Conservation (phyloP, 2,329 filamentous ascomycete genomes). For the Aspergillus hiratsukae region DNA sequence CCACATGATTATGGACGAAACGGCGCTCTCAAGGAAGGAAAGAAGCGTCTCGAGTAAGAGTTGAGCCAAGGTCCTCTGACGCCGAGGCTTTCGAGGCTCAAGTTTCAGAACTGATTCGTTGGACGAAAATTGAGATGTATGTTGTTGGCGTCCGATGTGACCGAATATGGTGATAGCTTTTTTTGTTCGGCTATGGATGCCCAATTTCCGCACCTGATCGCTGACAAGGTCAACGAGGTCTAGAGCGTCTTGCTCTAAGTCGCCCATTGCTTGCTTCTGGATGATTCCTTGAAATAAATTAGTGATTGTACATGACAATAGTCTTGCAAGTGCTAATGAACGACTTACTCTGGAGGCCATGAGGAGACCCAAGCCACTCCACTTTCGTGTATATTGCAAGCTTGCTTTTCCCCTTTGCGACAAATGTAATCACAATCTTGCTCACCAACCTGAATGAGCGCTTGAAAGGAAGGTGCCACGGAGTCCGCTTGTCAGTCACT, state of each 20-base stretch:
- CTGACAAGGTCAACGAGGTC: constrained; percentile 48
- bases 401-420: constrained; percentile 88
- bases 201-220: constrained; percentile 46
- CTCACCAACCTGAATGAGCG: constrained; percentile 75
- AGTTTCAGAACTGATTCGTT: constrained; percentile 29
- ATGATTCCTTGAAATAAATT: constrained; percentile 43
- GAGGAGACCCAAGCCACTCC: constrained; percentile 72
- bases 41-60: constrained; percentile 68
- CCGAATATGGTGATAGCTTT: constrained; percentile 47
- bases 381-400: constrained; percentile 81
- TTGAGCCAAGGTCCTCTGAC: constrained; percentile 56
- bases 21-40: constrained; percentile 70
- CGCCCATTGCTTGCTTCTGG: constrained; percentile 65
- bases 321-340: background rate
- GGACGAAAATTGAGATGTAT: constrained; percentile 35
- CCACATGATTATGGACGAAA: constrained; percentile 74
- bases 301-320: background rate
- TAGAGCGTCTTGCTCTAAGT: constrained; percentile 50
- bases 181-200: constrained; percentile 45
- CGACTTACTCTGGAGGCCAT: constrained; percentile 41
- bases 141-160: constrained; percentile 43
- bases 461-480: constrained; percentile 82
- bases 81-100: constrained; percentile 54
- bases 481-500: constrained; percentile 58
- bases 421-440: constrained; percentile 90